These are phyloP conservation scores for Candida sp. DNA, from an alignment of 1,139 yeast genomes.

Conservation along the genomic window DNA sequence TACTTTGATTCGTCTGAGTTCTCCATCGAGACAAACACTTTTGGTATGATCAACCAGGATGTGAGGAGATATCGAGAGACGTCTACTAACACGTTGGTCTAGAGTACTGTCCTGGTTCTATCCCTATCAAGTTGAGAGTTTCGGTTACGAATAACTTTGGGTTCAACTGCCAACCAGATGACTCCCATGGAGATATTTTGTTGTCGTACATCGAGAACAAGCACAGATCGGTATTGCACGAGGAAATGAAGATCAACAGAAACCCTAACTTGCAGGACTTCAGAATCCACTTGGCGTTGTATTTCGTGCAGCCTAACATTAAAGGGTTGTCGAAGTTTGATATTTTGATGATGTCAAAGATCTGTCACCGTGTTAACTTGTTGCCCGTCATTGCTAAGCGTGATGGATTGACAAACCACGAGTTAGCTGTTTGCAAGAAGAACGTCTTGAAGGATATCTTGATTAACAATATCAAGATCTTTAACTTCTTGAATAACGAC, in stretches of 20 bases:
- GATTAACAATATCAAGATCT: constrained; percentile 48
- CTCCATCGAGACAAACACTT: constrained; percentile 9
- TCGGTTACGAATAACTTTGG: constrained; percentile 33
- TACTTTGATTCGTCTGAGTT: constrained; percentile 3
- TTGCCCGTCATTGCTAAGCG: constrained; percentile 49
- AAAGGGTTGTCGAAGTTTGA: constrained; percentile 50
- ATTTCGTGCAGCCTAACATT: constrained; percentile 62
- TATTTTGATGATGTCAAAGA: constrained; percentile 51
- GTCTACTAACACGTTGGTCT: background rate
- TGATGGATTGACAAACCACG: constrained; percentile 56
- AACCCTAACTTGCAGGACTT: constrained; percentile 57
- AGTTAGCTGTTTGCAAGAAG: constrained; percentile 46
- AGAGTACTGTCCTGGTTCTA: constrained; percentile 12
- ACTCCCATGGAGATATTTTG: constrained; percentile 1
- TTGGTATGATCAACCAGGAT: constrained; percentile 15
- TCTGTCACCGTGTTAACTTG: constrained; percentile 57
- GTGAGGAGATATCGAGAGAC: too few relatives aligned
- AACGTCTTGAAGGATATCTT: constrained; percentile 48
- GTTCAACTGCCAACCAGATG: constrained; percentile 30
- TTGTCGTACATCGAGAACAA: constrained; percentile 52
- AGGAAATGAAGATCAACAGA: constrained; percentile 64
- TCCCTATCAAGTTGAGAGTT: constrained; percentile 29
- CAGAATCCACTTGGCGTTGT: constrained; percentile 66
- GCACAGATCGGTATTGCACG: constrained; percentile 57
- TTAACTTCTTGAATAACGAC: constrained; percentile 38